Percentiles rank a stretch among this genome's conserved stretches.
phyloP scores from a whole-genome alignment of 495 filamentous ascomycete species.

The Tetracladium setigerum region DNA sequence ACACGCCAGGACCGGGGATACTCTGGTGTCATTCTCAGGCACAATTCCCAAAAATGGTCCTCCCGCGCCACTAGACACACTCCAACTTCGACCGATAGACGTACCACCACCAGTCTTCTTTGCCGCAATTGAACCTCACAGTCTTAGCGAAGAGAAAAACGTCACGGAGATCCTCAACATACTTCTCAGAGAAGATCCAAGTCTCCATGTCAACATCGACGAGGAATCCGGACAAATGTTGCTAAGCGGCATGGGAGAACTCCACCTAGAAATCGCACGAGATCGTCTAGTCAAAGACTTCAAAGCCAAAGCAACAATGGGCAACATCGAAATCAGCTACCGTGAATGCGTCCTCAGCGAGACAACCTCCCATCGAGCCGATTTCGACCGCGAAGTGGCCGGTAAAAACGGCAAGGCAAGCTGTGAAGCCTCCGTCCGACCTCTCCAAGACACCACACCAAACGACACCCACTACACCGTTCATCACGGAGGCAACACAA shows the following conservation, averaged over 20 bases:
- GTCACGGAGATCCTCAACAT: conserved; percentile 68
- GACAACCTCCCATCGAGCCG: conserved; percentile 44
- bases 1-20: conserved; percentile 86
- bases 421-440: conserved; percentile 60
- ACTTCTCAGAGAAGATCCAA: conserved; percentile 87
- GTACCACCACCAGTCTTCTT: conserved; percentile 96
- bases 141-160: conserved; percentile 66
- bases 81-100: conserved; percentile 82
- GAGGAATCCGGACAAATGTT: conserved; percentile 91
- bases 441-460: conserved; percentile 33
- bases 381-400: conserved; percentile 72
- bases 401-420: conserved; percentile 72
- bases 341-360: conserved; percentile 62
- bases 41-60: conserved; percentile 50
- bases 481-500: conserved; percentile 49
- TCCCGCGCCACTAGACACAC: conserved; percentile 58
- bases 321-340: conserved; percentile 93
- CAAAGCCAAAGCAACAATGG: conserved; percentile 83
- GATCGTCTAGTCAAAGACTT: conserved; percentile 84
- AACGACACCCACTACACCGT: conserved; percentile 22
- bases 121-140: conserved; percentile 81
- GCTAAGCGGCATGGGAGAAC: conserved; percentile 91
- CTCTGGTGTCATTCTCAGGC: conserved; percentile 66
- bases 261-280: conserved; percentile 93
- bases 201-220: conserved; percentile 75